A percentile compares a stretch with the other conserved stretches of the same genome.
These are phyloP conservation scores for Coccomyxa subellipsoidea DNA, from an alignment of 163 green algal species.

Conservation along the genomic window DNA sequence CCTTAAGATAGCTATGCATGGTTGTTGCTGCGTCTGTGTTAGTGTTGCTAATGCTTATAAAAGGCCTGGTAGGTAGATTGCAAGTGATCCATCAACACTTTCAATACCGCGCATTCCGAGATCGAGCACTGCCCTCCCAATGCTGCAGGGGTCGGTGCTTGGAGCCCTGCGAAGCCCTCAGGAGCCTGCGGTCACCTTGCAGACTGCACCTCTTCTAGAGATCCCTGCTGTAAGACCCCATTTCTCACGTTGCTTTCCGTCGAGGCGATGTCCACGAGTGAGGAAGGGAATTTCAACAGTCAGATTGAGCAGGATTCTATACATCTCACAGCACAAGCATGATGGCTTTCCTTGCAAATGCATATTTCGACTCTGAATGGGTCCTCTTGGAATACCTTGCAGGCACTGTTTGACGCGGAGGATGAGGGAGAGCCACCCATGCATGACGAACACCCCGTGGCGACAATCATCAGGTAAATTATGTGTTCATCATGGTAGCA, in stretches of 20 bases:
- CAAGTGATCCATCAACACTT: not conserved
- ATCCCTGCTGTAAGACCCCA: not conserved
- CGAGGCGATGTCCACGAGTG: too few species aligned
- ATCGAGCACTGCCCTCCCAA: not conserved
- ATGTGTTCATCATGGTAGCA: not conserved
- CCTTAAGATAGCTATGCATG: not conserved
- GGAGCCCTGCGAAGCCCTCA: not conserved
- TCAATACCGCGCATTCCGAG: not conserved
- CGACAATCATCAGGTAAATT: not conserved
- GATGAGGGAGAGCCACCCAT: not conserved
- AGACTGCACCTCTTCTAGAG: slow-evolving; percentile 1
- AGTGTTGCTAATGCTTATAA: not conserved
- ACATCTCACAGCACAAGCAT: too few species aligned
- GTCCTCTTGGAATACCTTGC: not conserved
- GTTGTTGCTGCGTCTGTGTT: not conserved
- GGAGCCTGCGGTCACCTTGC: not conserved
- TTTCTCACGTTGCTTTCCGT: too few species aligned
- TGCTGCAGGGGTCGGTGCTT: not conserved
- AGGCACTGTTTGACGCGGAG: not conserved
- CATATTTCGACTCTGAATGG: not conserved
- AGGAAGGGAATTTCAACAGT: too few species aligned
- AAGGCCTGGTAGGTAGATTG: not conserved
- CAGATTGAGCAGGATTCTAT: too few species aligned
- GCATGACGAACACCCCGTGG: not conserved
- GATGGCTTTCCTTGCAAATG: too few species aligned